Evolutionary conservation across 2,329 filamentous ascomycete species (phyloP).

Genomic region (Aspergillus sp.): DNA sequence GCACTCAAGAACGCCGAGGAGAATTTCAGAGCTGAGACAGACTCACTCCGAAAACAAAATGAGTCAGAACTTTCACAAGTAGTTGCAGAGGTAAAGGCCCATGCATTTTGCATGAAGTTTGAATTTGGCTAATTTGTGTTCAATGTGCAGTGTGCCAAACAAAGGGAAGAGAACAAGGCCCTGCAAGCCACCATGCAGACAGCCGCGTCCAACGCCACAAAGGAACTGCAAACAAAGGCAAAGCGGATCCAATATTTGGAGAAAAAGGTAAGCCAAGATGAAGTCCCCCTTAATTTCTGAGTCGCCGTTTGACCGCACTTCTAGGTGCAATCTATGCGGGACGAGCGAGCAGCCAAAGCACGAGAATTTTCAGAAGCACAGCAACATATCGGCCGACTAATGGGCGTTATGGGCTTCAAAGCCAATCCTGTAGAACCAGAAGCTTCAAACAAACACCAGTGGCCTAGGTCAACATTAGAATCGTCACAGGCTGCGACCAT

Average conservation of each 20-base stretch:
- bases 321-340: constrained; percentile 30
- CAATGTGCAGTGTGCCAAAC: constrained; percentile 12
- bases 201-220: constrained; percentile 17
- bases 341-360: constrained; percentile 32
- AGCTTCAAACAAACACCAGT: constrained; percentile 11
- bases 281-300: neutral
- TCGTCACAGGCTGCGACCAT: constrained; percentile 5
- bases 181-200: constrained; percentile 21
- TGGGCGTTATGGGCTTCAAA: constrained; percentile 35
- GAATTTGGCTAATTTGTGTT: neutral
- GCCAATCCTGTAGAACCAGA: constrained; percentile 12
- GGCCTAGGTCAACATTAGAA: constrained; percentile 9
- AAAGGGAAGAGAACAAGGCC: constrained; percentile 20
- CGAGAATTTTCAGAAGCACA: constrained; percentile 36
- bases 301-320: neutral
- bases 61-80: constrained; percentile 14
- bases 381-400: constrained; percentile 33
- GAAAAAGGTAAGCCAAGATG: constrained; percentile 21
- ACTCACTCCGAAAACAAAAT: constrained; percentile 15
- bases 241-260: constrained; percentile 28
- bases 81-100: constrained; percentile 16
- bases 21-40: constrained; percentile 13
- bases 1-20: constrained; percentile 17
- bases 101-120: neutral
- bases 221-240: constrained; percentile 25